These are phyloP conservation scores for Cornus controversa DNA, from an alignment of 148 eudicot genomes.

Conservation along the genomic window DNA sequence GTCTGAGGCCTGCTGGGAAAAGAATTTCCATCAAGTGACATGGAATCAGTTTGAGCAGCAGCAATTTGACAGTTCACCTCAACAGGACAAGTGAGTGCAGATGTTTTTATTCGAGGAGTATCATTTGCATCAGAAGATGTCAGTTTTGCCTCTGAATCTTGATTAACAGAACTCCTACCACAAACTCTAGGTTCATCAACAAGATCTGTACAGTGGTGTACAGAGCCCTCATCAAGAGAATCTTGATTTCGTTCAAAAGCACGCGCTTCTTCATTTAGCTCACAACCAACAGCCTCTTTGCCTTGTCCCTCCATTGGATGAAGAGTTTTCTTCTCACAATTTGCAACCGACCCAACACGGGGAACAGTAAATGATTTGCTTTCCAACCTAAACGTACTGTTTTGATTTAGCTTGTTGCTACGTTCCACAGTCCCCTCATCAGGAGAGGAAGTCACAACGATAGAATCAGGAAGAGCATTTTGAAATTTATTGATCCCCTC, in stretches of 20 bases:
- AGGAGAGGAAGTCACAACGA: neutral
- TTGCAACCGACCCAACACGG: neutral
- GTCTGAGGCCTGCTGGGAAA: no score
- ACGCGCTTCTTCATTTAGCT: constrained; percentile 9
- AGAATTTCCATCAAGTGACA: no score
- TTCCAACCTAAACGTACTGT: neutral
- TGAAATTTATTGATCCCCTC: constrained; percentile 10
- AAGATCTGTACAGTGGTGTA: neutral
- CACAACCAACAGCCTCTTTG: constrained; percentile 12
- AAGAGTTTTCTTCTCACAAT: constrained; percentile 6
- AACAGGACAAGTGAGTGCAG: neutral
- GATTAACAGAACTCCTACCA: neutral
- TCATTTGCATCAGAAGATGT: neutral
- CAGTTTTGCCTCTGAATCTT: neutral
- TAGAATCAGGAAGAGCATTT: constrained; percentile 11
- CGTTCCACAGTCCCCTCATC: constrained; percentile 12
- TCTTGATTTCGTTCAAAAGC: neutral
- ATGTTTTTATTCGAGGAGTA: neutral
- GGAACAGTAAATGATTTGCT: neutral
- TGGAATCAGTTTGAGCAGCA: no score
- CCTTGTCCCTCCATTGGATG: constrained; percentile 1
- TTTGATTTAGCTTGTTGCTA: constrained; percentile 21
- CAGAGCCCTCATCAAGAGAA: neutral
- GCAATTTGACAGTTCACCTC: constrained; percentile 1
- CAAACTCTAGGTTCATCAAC: neutral